These are phyloP conservation scores for Pseudogymnoascus sp. DNA, from an alignment of 2,329 filamentous ascomycete species.

Conservation along the genomic window DNA sequence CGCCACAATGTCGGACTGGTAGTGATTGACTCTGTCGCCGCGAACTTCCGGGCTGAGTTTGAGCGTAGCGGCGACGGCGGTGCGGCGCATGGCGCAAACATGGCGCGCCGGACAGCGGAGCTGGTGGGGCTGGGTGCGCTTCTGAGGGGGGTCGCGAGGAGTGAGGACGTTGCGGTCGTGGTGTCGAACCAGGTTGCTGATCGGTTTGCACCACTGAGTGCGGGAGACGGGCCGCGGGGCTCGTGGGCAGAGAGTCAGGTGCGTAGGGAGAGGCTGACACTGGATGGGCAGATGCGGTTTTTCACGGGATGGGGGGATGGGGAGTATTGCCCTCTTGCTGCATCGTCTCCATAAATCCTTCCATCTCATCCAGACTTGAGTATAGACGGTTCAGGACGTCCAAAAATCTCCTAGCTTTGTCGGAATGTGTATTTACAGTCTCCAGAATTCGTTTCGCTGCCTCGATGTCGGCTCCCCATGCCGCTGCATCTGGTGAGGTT, in stretches of 20 bases:
- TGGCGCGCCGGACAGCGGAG: constrained; percentile 70
- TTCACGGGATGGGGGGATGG: constrained; percentile 93
- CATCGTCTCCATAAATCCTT: constrained; percentile 4
- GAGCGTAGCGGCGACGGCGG: constrained; percentile 47
- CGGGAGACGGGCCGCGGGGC: constrained; percentile 23
- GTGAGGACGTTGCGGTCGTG: constrained; percentile 72
- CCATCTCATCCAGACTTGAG: constrained; percentile 3
- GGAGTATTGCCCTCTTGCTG: constrained; percentile 24
- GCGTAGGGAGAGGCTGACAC: constrained; percentile 46
- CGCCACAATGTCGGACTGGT: constrained; percentile 73
- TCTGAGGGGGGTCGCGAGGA: constrained; percentile 67
- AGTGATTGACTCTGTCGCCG: constrained; percentile 84
- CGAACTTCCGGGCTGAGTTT: constrained; percentile 92
- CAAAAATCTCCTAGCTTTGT: constrained; percentile 2
- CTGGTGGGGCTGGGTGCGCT: constrained; percentile 69
- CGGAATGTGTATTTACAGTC: constrained; percentile 3
- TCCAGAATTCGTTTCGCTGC: constrained; percentile 8
- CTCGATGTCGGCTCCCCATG: constrained; percentile 7
- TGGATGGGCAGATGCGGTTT: constrained; percentile 85
- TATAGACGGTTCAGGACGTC: neutral
- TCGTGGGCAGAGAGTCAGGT: constrained; percentile 31
- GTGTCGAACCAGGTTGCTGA: constrained; percentile 95
- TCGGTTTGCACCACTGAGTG: constrained; percentile 49
- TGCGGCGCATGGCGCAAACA: constrained; percentile 38
- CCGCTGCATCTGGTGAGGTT: constrained; percentile 5